Evolutionary conservation across 345 rosid species (phyloP).

Genomic region (Populus tremula): DNA sequence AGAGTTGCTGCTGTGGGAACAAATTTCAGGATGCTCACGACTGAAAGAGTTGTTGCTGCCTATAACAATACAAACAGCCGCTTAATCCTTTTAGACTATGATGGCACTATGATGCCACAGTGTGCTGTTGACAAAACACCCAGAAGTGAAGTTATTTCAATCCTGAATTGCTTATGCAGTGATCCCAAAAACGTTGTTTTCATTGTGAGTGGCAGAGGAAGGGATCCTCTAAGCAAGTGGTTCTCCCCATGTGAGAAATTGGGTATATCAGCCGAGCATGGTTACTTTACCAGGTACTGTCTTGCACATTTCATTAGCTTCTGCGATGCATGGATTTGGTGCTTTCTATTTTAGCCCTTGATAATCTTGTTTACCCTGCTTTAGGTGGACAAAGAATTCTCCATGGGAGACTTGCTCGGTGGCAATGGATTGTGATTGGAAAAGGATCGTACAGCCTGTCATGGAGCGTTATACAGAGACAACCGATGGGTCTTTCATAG

Average conservation of each 20-base stretch:
- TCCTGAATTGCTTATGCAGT: conserved; percentile 58
- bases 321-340: not conserved
- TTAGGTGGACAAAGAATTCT: conserved; percentile 58
- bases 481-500: conserved; percentile 82
- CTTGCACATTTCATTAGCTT: not conserved
- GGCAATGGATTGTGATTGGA: conserved; percentile 54
- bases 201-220: conserved; percentile 82
- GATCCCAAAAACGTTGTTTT: conserved; percentile 73
- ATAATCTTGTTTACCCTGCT: not conserved
- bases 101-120: conserved; percentile 72
- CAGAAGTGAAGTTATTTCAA: conserved; percentile 43
- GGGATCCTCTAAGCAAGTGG: conserved; percentile 68
- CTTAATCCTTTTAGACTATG: conserved; percentile 77
- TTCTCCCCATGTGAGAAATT: conserved; percentile 57
- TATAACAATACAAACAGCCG: conserved; percentile 52
- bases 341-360: not conserved
- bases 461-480: conserved; percentile 70
- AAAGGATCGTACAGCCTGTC: conserved; percentile 64
- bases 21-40: conserved; percentile 54
- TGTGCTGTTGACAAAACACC: conserved; percentile 55
- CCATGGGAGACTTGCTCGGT: conserved; percentile 53
- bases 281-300: conserved; percentile 65
- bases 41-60: conserved; percentile 50
- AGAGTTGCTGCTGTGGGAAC: conserved; percentile 71
- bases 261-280: conserved; percentile 88